Percentiles rank a stretch among this genome's conserved stretches.
Conservation (phyloP, 1,284 basidiomycete species). For the Hymenochaete sp. region DNA sequence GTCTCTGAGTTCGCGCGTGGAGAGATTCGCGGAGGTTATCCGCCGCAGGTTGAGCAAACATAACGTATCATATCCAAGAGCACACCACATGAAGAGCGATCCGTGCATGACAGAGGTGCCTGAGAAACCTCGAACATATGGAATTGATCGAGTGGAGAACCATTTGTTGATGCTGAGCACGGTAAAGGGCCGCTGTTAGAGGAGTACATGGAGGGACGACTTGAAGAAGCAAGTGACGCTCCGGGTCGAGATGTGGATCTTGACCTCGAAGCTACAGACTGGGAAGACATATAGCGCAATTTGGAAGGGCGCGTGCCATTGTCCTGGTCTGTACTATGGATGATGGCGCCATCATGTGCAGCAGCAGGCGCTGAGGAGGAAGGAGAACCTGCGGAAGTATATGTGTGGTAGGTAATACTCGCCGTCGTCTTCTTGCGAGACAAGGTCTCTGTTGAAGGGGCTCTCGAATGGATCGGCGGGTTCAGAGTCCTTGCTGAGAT, state of each 20-base stretch:
- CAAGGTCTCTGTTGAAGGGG: slow-evolving; percentile 45
- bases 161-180: slow-evolving; percentile 20
- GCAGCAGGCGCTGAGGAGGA: slow-evolving; percentile 35
- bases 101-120: slow-evolving; percentile 56
- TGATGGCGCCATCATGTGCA: slow-evolving; percentile 27
- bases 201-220: slow-evolving; percentile 21
- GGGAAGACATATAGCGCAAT: slow-evolving; percentile 48
- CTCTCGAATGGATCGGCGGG: too few relatives aligned
- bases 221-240: slow-evolving; percentile 19
- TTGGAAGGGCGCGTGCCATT: slow-evolving; percentile 46
- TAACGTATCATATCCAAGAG: slow-evolving; percentile 74
- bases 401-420: slow-evolving; percentile 73
- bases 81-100: slow-evolving; percentile 72
- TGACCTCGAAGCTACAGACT: slow-evolving; percentile 23
- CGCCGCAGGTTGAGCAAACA: slow-evolving; percentile 79
- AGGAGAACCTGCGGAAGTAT: slow-evolving; percentile 47
- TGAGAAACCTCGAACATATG: slow-evolving; percentile 49
- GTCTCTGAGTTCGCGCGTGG: background rate
- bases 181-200: slow-evolving; percentile 27
- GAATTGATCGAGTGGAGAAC: slow-evolving; percentile 32
- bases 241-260: slow-evolving; percentile 12
- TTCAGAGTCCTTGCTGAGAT: slow-evolving; percentile 11
- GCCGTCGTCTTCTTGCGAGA: slow-evolving; percentile 51
- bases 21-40: slow-evolving; percentile 46
- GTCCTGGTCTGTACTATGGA: slow-evolving; percentile 20